Evolutionary conservation across 1,139 yeast species (phyloP), one percentile per base, ranked within the genome.

Genomic region (Debaryomyces singareniensis): DNA sequence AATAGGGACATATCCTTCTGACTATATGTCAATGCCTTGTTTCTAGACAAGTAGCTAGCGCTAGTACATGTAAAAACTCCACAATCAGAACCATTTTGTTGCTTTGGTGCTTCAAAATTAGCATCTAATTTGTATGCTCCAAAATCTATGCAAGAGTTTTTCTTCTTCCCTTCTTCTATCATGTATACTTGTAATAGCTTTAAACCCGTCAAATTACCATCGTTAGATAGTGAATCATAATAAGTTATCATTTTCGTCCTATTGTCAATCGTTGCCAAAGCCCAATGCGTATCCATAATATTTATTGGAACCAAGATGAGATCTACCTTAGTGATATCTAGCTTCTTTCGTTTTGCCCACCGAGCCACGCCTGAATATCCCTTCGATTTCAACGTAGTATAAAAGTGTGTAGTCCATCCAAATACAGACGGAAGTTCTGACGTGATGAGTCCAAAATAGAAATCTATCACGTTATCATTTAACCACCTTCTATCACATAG

Each of bases 11-110:
- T 87, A 47, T 87, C 95, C 5, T 62, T 58, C 44, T 83, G 93
- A 13, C 72, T 53, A 47, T 78, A 91, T 3, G 54, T 51, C 28
- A 84, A 57, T 0, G 62, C 60, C 21, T 55, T 50, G 7, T 59
- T 58, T 32, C 73, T 51, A 12, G 85, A 62, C 27, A 84, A 45
- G 29, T 70, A 78, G 31, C 76, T 71, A 1, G 86, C 85, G 35
- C 82, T 81, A 33, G 86, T 74, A 53, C 96, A 83, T 5, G 94
- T 75, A 48, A 89, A 91, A 1, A 91, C 95, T 2, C 99, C 99
- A 58, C 99, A 93, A 52, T 93, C 99, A 42, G 55, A 84, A 0
- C 96, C 96, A 50, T 93, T 93, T 20, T 69, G 63, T 52, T 93
- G 99, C 43, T 80, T 86, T 0, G 98, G 98, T 22, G 89, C 74